Evolutionary conservation across 768 basidiomycete species (phyloP), one percentile per base, ranked within the genome.

Genomic region (Xerocomellus chrysenteron): DNA sequence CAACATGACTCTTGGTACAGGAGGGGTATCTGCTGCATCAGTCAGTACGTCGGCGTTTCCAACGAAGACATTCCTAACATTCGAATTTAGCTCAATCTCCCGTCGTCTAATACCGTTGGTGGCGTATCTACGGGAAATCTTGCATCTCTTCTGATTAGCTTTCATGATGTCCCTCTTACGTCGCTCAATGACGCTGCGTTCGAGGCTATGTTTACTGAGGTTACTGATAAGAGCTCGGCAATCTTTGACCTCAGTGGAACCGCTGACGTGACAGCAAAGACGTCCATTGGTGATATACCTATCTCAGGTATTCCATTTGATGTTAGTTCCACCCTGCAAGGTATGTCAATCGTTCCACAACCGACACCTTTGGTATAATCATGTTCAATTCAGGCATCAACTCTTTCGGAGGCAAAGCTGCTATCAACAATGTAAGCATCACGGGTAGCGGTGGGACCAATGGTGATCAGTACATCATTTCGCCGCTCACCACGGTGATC

Each of bases 41-140:
- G 85, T 87, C 66, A 53, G 75, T 55, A 14, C 21, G 26, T 36
- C 44, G 47, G 24, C 30, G 17, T 35, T 48, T 21, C 10, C 26
- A n/a, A 30, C 12, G 8, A 39, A 44, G 21, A 49, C 11, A 36
- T 39, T 32, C 13, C 45, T 64, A 1, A 60, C 19, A 44, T 19
- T 12, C 10, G 14, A 46, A 42, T 50, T 21, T 62, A 85, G 84
- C 77, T 87, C 39, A 68, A 72, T 26, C 69, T 87, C 28, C 84
- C 86, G 6, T 73, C 68, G 52, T 70, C 72, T 30, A 60, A 79
- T 36, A 78, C 77, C 13, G 72, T 76, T 43, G 85, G 86, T 43
- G 85, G 85, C 1, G 80, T 87, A 2, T 88, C 87, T 24, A 90
- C 86, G 0, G 87, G 88, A 26, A 86, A 87, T 59, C 52, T 80